A percentile compares a stretch with the other conserved stretches of the same genome.
phyloP scores from a whole-genome alignment of 2,329 filamentous ascomycete species.

The Colletotrichum tofieldiae region DNA sequence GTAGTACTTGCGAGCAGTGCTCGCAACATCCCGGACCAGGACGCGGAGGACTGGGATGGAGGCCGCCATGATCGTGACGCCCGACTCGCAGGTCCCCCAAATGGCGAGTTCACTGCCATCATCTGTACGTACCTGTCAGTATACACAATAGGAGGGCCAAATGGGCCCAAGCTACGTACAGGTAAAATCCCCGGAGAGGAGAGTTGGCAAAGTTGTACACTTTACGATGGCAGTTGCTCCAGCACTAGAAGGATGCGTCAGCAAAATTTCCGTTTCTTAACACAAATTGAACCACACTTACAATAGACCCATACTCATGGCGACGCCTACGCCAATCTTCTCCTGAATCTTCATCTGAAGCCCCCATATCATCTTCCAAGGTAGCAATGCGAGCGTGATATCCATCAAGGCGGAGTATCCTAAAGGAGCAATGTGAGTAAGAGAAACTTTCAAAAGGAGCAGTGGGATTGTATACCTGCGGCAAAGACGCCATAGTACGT shows the following conservation, averaged over 20 bases:
- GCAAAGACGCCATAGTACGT: slow-evolving; percentile 42
- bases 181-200: slow-evolving; percentile 35
- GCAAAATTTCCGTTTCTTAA: too few species aligned
- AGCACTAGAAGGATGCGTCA: slow-evolving; percentile 34
- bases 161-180: slow-evolving; percentile 35
- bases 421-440: neutral
- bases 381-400: slow-evolving; percentile 36
- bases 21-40: slow-evolving; percentile 37
- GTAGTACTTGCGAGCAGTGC: slow-evolving; percentile 25
- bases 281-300: slow-evolving; percentile 2
- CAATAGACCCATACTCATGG: slow-evolving; percentile 43
- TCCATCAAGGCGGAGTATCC: slow-evolving; percentile 37
- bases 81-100: slow-evolving; percentile 30
- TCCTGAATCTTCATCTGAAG: slow-evolving; percentile 41
- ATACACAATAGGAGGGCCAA: slow-evolving; percentile 47
- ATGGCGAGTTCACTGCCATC: slow-evolving; percentile 29
- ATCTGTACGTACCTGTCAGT: slow-evolving; percentile 42
- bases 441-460: neutral
- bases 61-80: slow-evolving; percentile 34
- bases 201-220: slow-evolving; percentile 33
- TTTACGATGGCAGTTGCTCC: slow-evolving; percentile 44
- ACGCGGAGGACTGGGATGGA: slow-evolving; percentile 43
- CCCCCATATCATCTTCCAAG: slow-evolving; percentile 41
- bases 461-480: slow-evolving; percentile 22
- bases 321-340: slow-evolving; percentile 39